Evolutionary conservation across 164 flowering plant species (phyloP).

Genomic region (Kalanchoe fedtschenkoi): DNA sequence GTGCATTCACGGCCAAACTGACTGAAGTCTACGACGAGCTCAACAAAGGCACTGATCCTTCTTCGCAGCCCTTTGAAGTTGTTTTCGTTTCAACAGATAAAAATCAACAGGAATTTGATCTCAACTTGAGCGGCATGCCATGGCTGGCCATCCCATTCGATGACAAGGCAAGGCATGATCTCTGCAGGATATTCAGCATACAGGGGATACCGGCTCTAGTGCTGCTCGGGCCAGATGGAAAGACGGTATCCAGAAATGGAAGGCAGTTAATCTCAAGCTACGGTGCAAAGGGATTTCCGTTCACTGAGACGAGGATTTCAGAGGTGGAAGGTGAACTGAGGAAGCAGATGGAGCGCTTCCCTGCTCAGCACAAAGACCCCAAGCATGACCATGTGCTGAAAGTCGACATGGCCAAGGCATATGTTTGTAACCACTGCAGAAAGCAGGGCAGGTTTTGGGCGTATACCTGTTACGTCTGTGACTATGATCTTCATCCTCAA

Average conservation of each 20-base stretch:
- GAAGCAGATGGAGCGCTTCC: conserved; percentile 38
- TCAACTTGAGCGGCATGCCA: conserved; percentile 35
- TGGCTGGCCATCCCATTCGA: conserved; percentile 52
- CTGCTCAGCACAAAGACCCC: conserved; percentile 28
- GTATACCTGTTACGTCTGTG: conserved; percentile 41
- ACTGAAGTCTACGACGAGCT: conserved; percentile 27
- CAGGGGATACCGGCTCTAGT: conserved; percentile 44
- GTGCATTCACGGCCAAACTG: conserved; percentile 38
- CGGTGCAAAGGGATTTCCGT: conserved; percentile 50
- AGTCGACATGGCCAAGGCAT: conserved; percentile 53
- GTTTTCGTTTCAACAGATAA: conserved; percentile 42
- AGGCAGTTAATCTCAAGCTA: conserved; percentile 34
- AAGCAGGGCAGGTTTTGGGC: conserved; percentile 50
- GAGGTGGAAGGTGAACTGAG: conserved; percentile 30
- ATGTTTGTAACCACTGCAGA: conserved; percentile 40
- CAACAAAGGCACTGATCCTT: conserved; percentile 9
- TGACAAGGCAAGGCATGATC: conserved; percentile 36
- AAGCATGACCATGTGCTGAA: conserved; percentile 48
- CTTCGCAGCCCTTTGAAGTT: conserved; percentile 25
- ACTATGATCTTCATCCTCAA: conserved; percentile 52
- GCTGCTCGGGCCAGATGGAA: conserved; percentile 45
- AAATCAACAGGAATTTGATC: conserved; percentile 35
- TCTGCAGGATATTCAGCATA: conserved; percentile 41
- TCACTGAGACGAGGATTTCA: conserved; percentile 31
- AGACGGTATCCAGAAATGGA: conserved; percentile 33